phyloP scores from a whole-genome alignment of 2,329 filamentous ascomycete genomes.

The Plenodomus tracheiphilus region DNA sequence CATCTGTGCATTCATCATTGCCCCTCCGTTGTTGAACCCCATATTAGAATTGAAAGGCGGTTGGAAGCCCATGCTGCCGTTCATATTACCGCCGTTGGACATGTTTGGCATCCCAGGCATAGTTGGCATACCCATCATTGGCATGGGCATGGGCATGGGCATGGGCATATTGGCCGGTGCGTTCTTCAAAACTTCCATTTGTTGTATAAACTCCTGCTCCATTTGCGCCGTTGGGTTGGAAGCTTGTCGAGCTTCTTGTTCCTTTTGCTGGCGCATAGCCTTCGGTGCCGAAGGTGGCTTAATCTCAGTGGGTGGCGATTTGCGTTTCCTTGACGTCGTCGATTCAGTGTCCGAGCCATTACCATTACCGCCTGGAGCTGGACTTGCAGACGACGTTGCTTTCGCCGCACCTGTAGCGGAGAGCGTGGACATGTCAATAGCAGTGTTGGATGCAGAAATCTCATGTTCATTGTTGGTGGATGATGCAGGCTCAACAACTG shows the following conservation, averaged over 20 bases:
- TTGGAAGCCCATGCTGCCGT: constrained; percentile 14
- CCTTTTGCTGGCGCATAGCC: constrained; percentile 48
- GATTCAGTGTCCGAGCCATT: constrained; percentile 41
- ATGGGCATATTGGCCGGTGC: constrained; percentile 43
- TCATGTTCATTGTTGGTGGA: constrained; percentile 29
- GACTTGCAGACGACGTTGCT: constrained; percentile 33
- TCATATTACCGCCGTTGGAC: constrained; percentile 42
- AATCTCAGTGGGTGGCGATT: constrained; percentile 70
- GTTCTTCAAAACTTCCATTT: constrained; percentile 51
- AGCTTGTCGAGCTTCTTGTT: constrained; percentile 45
- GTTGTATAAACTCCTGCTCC: constrained; percentile 48
- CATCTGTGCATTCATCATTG: constrained; percentile 10
- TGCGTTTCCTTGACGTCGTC: constrained; percentile 70
- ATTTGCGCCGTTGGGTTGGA: constrained; percentile 55
- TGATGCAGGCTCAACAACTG: constrained; percentile 30
- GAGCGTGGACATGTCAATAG: constrained; percentile 25
- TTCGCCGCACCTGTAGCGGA: constrained; percentile 27
- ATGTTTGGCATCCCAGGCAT: constrained; percentile 42
- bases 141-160: constrained; percentile 14
- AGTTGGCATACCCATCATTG: constrained; percentile 12
- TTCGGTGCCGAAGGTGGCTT: constrained; percentile 51
- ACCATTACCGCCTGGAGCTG: constrained; percentile 38
- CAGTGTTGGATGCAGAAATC: constrained; percentile 22
- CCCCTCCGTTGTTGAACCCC: constrained; percentile 17
- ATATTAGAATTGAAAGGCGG: constrained; percentile 9